phyloP scores from a whole-genome alignment of 768 basidiomycete species.

The Tylopilus sp. region DNA sequence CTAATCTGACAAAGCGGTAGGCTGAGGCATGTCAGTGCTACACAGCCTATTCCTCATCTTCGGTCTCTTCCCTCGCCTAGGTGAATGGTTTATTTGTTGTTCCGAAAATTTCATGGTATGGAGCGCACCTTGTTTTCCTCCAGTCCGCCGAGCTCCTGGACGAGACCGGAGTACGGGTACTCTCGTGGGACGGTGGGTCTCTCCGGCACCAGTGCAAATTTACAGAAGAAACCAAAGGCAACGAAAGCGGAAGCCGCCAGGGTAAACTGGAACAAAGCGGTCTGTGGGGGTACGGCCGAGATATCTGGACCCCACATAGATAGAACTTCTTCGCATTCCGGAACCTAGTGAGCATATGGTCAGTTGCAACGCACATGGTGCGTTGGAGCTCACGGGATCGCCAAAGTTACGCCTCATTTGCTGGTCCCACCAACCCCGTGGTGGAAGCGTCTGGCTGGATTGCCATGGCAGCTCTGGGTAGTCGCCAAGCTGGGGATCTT shows the following conservation, averaged over 20 bases:
- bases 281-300: conserved; percentile 54
- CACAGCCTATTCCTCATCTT: conserved; percentile 31
- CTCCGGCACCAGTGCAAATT: conserved; percentile 53
- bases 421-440: conserved; percentile 72
- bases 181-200: conserved; percentile 65
- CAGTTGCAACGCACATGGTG: conserved; percentile 2
- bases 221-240: conserved; percentile 57
- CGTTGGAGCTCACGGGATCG: conserved; percentile 55
- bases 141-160: conserved; percentile 73
- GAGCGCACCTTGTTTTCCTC: conserved; percentile 70
- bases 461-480: conserved; percentile 71
- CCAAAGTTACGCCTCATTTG: conserved; percentile 80
- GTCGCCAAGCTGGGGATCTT: conserved; percentile 66
- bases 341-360: conserved; percentile 47
- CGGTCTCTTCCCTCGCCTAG: conserved; percentile 38
- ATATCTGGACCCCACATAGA: conserved; percentile 89
- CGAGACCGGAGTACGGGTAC: conserved; percentile 75
- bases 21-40: conserved; percentile 3
- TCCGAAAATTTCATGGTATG: not conserved
- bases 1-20: no score
- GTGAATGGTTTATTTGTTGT: conserved; percentile 2
- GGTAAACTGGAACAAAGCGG: conserved; percentile 63
- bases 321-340: conserved; percentile 74
- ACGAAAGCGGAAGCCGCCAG: conserved; percentile 62
- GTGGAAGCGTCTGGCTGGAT: conserved; percentile 59